These are phyloP conservation scores for Hansenula sp. DNA, from an alignment of 1,139 yeast genomes.

Conservation along the genomic window DNA sequence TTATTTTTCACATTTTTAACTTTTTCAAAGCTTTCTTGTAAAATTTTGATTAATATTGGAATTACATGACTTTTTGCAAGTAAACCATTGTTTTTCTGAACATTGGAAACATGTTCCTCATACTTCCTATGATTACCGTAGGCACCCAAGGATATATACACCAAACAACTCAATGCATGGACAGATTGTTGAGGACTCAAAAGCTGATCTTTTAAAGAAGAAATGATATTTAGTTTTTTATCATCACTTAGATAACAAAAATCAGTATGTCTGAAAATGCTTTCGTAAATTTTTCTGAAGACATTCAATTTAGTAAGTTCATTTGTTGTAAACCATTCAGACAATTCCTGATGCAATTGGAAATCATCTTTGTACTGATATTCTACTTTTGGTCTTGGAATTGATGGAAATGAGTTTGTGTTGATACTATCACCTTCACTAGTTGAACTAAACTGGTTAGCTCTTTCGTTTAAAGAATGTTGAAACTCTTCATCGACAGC, in stretches of 20 bases:
- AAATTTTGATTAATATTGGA: conserved; percentile 3
- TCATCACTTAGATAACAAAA: conserved; percentile 10
- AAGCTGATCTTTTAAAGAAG: no score
- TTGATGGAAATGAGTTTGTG: conserved; percentile 20
- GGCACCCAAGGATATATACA: not conserved
- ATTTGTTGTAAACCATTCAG: conserved; percentile 58
- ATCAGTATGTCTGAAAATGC: conserved; percentile 3
- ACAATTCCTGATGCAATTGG: conserved; percentile 41
- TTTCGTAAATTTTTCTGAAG: conserved; percentile 4
- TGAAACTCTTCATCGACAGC: conserved; percentile 32
- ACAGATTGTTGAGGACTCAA: no score
- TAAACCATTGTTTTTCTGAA: not conserved
- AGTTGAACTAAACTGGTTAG: conserved; percentile 25
- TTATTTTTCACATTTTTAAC: conserved; percentile 2
- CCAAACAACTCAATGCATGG: no score
- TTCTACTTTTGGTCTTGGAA: conserved; percentile 35
- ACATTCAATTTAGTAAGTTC: conserved; percentile 36
- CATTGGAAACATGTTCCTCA: not conserved
- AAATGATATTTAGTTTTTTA: not conserved
- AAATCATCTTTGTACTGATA: conserved; percentile 42
- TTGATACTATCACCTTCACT: conserved; percentile 9
- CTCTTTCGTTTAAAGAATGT: conserved; percentile 29
- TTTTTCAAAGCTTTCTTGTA: conserved; percentile 7
- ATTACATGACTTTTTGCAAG: conserved; percentile 2
- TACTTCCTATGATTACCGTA: not conserved